Evolutionary conservation across 2,329 filamentous ascomycete species (phyloP).

Genomic region (Myriosclerotinia curreyana): DNA sequence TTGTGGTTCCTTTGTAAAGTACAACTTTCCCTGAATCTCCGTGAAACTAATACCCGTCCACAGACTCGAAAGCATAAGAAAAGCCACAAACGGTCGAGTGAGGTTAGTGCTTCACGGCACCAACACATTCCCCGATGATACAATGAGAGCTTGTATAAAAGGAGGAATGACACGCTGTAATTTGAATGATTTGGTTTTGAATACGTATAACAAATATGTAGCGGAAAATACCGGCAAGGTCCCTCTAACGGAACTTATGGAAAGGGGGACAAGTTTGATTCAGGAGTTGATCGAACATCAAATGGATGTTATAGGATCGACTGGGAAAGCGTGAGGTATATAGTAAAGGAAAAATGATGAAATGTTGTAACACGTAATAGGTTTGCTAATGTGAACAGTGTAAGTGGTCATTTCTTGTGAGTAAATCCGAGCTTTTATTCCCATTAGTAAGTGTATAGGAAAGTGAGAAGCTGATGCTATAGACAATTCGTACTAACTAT

Average conservation of each 20-base stretch:
- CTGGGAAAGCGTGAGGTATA: constrained; percentile 30
- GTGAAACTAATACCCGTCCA: neutral
- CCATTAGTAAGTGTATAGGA: neutral
- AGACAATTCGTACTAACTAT: neutral
- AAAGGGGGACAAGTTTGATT: constrained; percentile 33
- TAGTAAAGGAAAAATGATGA: neutral
- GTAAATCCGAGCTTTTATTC: neutral
- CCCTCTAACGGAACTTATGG: constrained; percentile 35
- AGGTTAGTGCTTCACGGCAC: constrained; percentile 55
- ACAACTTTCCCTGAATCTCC: neutral
- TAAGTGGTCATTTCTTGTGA: neutral
- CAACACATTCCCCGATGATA: constrained; percentile 50
- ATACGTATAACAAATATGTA: constrained; percentile 34
- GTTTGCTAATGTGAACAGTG: neutral
- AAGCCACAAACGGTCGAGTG: constrained; percentile 42
- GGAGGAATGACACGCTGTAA: constrained; percentile 43
- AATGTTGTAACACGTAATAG: neutral
- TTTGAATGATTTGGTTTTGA: constrained; percentile 31
- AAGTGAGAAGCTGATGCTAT: neutral
- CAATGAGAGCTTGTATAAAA: constrained; percentile 51
- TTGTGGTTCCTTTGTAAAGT: neutral
- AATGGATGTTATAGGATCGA: constrained; percentile 35
- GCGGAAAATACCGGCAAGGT: constrained; percentile 25
- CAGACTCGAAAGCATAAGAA: constrained; percentile 26
- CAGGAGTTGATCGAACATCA: constrained; percentile 32